Evolutionary conservation across 768 basidiomycete species (phyloP), one percentile per base, ranked within the genome.

Genomic region (Asterophora parasitica): DNA sequence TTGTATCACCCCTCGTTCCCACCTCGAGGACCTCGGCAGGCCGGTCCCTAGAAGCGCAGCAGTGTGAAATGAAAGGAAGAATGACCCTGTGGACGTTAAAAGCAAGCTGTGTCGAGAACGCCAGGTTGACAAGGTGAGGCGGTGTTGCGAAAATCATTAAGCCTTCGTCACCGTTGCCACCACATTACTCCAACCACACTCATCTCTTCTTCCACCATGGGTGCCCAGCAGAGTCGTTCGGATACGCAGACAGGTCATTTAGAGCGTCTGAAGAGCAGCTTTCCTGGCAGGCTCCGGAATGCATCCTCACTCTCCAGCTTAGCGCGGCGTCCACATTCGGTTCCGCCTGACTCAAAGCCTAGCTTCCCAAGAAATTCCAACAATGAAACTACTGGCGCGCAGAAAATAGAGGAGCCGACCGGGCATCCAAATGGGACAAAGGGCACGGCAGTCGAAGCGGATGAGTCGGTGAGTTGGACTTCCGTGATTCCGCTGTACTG

Each of bases 171-270:
- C 41, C 9, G 34, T 26, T 37, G 30, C 27, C 38, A 34, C n/a
- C 8, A 35, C n/a, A 9, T 26, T 34, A 30, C 30, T 35, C 42
- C 8, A 20, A 17, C 31, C 44, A 31, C 35, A 23, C 17, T 33
- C 23, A 30, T 42, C 35, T 27, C 48, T 39, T 32, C 35, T 16
- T 26, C 8, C 38, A 44, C 36, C 43, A 70, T 70, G 68, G 68
- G 67, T 36, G 49, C 60, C 41, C 57, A 61, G 19, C 68, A 68
- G 47, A 65, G 65, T 42, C 61, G 58, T 41, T 37, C 53, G 23
- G 52, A 47, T 20, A 47, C 56, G 1, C 50, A 55, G 17, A 44
- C 37, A 40, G 55, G 51, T 40, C 39, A 59, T 39, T 34, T 60
- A 17, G 55, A 57, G 51, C 59, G 61, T 17, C 36, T 63, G 8